A percentile compares a stretch with the other conserved stretches of the same genome.
These are phyloP conservation scores for Decorospora gaudefroyi DNA, from an alignment of 2,329 filamentous ascomycete genomes.

Conservation along the genomic window DNA sequence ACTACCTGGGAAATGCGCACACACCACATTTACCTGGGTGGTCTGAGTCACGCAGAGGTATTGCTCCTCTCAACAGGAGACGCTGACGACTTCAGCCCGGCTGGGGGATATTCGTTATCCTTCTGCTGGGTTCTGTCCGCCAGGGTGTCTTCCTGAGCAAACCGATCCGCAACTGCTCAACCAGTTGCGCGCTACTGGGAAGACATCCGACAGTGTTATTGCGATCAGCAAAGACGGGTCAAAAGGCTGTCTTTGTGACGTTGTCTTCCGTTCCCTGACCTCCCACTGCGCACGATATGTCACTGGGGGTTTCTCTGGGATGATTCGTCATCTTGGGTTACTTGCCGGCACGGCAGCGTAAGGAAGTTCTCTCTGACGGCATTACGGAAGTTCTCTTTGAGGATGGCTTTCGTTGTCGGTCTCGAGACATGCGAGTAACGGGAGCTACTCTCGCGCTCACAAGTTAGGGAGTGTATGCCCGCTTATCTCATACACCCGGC, in stretches of 20 bases:
- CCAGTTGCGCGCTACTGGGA: not conserved
- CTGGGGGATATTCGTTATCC: not conserved
- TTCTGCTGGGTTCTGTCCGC: not conserved
- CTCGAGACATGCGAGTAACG: slow-evolving; percentile 2
- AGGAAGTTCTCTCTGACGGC: no score
- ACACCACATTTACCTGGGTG: no score
- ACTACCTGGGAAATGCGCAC: no score
- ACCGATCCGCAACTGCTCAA: not conserved
- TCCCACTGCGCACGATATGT: slow-evolving; percentile 1
- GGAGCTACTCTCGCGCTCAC: slow-evolving; percentile 5
- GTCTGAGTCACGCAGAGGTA: not conserved
- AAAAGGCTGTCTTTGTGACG: not conserved
- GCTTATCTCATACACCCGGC: slow-evolving; percentile 2
- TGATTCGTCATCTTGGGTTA: not conserved
- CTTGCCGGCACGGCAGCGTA: not conserved
- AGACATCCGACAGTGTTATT: not conserved
- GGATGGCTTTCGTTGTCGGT: not conserved
- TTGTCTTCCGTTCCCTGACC: not conserved
- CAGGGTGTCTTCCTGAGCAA: not conserved
- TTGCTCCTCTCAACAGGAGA: not conserved
- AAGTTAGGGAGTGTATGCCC: slow-evolving; percentile 3
- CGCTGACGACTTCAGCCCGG: not conserved
- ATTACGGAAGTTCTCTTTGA: not conserved
- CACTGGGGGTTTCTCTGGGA: not conserved
- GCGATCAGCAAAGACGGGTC: not conserved